Conservation (phyloP, 2,329 filamentous ascomycete genomes). For the Purpureocillium takamizusanense region DNA sequence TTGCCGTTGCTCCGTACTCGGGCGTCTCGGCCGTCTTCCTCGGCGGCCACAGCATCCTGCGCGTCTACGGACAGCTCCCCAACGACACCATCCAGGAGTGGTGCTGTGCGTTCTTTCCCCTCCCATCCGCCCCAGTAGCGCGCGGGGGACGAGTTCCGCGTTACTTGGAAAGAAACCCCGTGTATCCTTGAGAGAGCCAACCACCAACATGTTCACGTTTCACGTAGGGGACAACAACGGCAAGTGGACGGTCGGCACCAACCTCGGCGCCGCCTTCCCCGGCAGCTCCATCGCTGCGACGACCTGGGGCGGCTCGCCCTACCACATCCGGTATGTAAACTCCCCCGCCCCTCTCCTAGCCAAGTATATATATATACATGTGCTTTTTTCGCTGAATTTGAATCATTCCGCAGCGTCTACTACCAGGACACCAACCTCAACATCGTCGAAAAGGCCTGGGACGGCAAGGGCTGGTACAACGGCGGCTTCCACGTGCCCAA, state of each 20-base stretch:
- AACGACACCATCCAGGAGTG: neutral
- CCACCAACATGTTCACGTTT: too few relatives aligned
- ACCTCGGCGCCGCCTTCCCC: neutral
- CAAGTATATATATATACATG: neutral
- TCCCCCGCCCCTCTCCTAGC: too few relatives aligned
- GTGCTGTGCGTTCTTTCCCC: neutral
- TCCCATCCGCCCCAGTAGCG: too few relatives aligned
- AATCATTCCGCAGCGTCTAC: neutral
- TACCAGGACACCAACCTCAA: neutral
- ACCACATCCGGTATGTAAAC: neutral
- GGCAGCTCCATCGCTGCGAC: constrained; percentile 1
- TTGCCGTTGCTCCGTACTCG: neutral
- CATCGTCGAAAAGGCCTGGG: constrained; percentile 1
- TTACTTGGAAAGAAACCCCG: too few relatives aligned
- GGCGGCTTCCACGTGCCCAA: neutral
- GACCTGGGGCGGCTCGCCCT: neutral
- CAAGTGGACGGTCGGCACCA: constrained; percentile 1
- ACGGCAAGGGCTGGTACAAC: neutral
- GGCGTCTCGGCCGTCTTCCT: neutral
- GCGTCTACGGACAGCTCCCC: neutral
- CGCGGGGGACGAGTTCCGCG: too few relatives aligned
- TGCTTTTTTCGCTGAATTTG: too few relatives aligned
- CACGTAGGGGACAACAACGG: neutral
- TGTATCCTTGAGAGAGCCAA: too few relatives aligned
- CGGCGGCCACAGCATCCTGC: neutral